These are phyloP conservation scores for Crithidia brevicula DNA, from an alignment of 208 protist genomes.

Conservation along the genomic window DNA sequence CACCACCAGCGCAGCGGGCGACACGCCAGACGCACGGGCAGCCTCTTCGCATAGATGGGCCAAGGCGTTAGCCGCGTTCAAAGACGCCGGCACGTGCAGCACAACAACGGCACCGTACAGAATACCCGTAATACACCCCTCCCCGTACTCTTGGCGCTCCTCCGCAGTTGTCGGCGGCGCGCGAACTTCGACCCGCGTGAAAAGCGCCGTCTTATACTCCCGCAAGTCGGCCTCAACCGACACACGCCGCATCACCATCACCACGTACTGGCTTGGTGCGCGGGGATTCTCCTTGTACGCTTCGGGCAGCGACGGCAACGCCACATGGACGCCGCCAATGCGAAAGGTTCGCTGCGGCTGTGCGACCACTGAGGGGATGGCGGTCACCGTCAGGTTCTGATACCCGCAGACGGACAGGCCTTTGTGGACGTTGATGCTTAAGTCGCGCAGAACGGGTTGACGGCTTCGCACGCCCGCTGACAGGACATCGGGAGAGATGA, in stretches of 20 bases:
- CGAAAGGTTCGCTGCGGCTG: conserved; percentile 8
- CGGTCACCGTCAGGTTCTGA: conserved; percentile 4
- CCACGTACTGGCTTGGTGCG: not conserved
- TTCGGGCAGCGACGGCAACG: not conserved
- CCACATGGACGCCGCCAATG: conserved; percentile 25
- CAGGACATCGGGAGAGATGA: conserved; percentile 8
- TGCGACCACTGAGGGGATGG: not conserved
- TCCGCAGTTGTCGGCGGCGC: conserved; percentile 19
- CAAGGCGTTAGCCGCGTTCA: not conserved
- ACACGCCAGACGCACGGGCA: not conserved
- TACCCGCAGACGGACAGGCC: conserved; percentile 14
- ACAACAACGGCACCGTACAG: conserved; percentile 34
- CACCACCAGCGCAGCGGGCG: not conserved
- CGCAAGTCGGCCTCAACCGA: conserved; percentile 40
- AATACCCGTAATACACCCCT: conserved; percentile 36
- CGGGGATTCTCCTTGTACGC: not conserved
- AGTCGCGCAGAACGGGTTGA: conserved; percentile 17
- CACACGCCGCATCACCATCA: conserved; percentile 23
- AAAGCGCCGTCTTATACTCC: conserved; percentile 27
- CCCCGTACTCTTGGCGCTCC: conserved; percentile 27
- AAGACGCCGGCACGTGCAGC: not conserved
- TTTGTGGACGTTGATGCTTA: conserved; percentile 8
- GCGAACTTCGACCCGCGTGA: conserved; percentile 15
- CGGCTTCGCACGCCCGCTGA: not conserved
- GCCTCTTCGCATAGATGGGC: not conserved